Percentiles rank a stretch among this genome's conserved stretches.
These are phyloP conservation scores for Trichoderma pleuroti DNA, from an alignment of 2,329 filamentous ascomycete genomes.

Conservation along the genomic window DNA sequence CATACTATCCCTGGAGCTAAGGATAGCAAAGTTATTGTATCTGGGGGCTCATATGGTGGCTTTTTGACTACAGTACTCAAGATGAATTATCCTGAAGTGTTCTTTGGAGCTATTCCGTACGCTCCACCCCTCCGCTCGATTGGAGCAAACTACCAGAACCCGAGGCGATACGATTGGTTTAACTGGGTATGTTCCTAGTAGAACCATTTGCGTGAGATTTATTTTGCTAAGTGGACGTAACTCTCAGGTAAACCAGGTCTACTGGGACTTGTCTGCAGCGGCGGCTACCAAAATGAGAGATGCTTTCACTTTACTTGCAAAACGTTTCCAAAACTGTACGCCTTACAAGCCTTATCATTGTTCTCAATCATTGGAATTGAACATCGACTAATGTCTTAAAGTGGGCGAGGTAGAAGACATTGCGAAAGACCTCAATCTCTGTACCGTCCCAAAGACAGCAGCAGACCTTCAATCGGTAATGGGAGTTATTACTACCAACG, in stretches of 20 bases:
- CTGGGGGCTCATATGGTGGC: neutral
- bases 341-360: neutral
- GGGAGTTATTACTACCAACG: neutral
- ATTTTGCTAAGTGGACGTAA: neutral
- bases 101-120: neutral
- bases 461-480: neutral
- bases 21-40: neutral
- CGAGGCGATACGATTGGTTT: neutral
- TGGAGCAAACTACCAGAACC: neutral
- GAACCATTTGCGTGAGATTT: neutral
- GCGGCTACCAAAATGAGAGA: neutral
- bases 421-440: neutral
- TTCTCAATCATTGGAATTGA: neutral
- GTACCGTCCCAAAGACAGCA: neutral
- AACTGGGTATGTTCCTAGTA: neutral
- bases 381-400: neutral
- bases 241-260: neutral
- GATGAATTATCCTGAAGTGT: neutral
- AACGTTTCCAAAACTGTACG: neutral
- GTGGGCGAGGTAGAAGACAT: neutral
- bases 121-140: neutral
- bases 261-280: neutral
- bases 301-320: neutral
- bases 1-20: neutral
- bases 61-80: neutral